Evolutionary conservation across 768 basidiomycete species (phyloP).

Genomic region (Tricholoma saponaceum): DNA sequence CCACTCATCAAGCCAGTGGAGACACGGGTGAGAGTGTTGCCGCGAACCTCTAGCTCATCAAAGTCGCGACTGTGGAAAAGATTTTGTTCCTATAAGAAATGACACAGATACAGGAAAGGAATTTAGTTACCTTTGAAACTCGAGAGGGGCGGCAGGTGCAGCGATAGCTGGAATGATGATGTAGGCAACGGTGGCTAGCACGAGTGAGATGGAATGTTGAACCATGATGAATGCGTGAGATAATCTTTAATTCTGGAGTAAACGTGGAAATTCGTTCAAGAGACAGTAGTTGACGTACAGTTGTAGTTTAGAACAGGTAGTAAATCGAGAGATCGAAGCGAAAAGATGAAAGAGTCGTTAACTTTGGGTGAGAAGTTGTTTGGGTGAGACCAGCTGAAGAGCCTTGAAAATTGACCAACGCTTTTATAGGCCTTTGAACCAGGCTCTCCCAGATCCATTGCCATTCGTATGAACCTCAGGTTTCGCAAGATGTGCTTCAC

Average conservation of each 20-base stretch:
- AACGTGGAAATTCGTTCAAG: neutral
- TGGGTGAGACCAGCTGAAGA: neutral
- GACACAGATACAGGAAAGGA: neutral
- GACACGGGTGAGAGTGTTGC: too few species aligned
- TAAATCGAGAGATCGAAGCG: neutral
- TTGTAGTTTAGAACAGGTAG: neutral
- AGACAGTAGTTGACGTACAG: neutral
- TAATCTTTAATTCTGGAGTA: neutral
- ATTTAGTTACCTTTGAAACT: neutral
- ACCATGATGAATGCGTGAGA: neutral
- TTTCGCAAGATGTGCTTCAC: too few species aligned
- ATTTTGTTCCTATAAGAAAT: neutral
- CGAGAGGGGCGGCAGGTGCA: neutral
- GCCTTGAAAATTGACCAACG: too few species aligned
- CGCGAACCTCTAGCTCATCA: slow-evolving; percentile 1
- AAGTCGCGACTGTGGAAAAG: neutral
- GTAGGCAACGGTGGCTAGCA: neutral
- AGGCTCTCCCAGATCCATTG: too few species aligned
- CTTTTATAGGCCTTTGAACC: too few species aligned
- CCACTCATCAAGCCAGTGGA: neutral
- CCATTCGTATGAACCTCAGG: too few species aligned
- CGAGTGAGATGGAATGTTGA: neutral
- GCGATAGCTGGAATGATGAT: neutral
- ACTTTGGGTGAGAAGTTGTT: neutral
- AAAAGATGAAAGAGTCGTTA: neutral